Evolutionary conservation across 2,329 filamentous ascomycete genomes (phyloP).

Genomic region (Alternaria solani): DNA sequence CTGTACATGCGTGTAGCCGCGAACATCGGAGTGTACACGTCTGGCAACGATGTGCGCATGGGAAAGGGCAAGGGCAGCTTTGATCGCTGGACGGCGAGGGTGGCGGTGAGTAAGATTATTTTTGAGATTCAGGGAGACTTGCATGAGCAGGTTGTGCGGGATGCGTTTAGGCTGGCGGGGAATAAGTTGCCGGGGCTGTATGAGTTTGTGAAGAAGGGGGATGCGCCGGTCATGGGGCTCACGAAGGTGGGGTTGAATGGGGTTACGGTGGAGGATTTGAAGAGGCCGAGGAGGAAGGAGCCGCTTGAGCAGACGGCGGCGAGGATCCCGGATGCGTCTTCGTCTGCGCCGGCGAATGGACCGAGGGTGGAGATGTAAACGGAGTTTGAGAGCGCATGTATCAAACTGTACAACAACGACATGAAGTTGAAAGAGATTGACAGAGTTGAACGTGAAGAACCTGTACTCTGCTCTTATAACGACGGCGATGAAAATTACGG

Average conservation of each 20-base stretch:
- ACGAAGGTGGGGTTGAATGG: conserved; percentile 81
- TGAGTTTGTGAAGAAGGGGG: conserved; percentile 93
- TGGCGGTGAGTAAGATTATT: conserved; percentile 88
- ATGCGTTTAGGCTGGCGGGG: conserved; percentile 92
- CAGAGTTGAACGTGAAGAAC: too few species aligned
- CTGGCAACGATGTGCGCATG: conserved; percentile 98
- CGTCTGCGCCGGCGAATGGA: conserved; percentile 2
- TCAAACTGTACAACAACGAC: background rate
- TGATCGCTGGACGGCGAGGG: conserved; percentile 92
- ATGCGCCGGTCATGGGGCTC: conserved; percentile 87
- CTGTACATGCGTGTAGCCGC: conserved; percentile 90
- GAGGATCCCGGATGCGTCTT: conserved; percentile 66
- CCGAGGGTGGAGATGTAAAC: conserved; percentile 23
- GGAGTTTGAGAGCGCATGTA: background rate
- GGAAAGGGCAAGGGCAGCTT: conserved; percentile 98
- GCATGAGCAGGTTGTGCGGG: conserved; percentile 92
- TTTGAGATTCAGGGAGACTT: conserved; percentile 92
- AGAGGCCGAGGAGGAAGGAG: conserved; percentile 76
- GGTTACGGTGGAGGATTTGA: conserved; percentile 82
- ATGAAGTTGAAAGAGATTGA: too few species aligned
- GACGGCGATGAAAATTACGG: too few species aligned
- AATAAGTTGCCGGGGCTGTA: conserved; percentile 93
- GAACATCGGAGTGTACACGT: conserved; percentile 94
- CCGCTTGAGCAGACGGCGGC: conserved; percentile 66
- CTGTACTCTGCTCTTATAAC: too few species aligned